Evolutionary conservation across 164 flowering plant genomes (phyloP), one percentile per base, ranked within the genome.

Genomic region (Nymphaea colorata): DNA sequence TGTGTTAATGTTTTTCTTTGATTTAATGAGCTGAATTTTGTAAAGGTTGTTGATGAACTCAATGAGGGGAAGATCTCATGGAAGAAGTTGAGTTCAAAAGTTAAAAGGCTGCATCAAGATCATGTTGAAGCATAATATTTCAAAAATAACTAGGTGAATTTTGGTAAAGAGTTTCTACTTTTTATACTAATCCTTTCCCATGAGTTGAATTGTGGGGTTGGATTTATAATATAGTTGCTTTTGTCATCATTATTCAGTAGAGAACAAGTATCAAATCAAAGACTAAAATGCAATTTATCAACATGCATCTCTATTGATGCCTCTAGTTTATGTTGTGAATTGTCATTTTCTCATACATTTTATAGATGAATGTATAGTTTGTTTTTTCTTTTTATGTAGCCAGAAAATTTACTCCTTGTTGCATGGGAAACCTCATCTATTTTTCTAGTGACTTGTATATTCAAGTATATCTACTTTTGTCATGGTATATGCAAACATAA

Each of bases 161-260:
- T 68, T 97, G 98, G 4, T 92, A 90, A 77, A 75, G 90, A 65
- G 99, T 92, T 79, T 98, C 92, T 73, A 92, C 94, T 68, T 95
- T 95, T 73, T 92, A 87, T 68, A 94, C 98, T 41, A 95, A 95
- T 73, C 97, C 99, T 6, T 79, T 85, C 44, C 99, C 99, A 7
- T n/a, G n/a, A n/a, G n/a, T n/a, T n/a, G n/a, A n/a, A n/a, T n/a
- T n/a, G n/a, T n/a, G n/a, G n/a, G n/a, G n/a, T n/a, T n/a, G n/a
- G n/a, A n/a, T n/a, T n/a, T n/a, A n/a, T n/a, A n/a, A n/a, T n/a
- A n/a, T n/a, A n/a, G n/a, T n/a, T n/a, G n/a, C n/a, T n/a, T n/a
- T n/a, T n/a, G n/a, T n/a, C n/a, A n/a, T n/a, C n/a, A n/a, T n/a
- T n/a, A n/a, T n/a, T n/a, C n/a, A n/a, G n/a, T n/a, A n/a, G n/a